Conservation (phyloP, 768 basidiomycete genomes). For the Cantharellus cinnabarinus region DNA sequence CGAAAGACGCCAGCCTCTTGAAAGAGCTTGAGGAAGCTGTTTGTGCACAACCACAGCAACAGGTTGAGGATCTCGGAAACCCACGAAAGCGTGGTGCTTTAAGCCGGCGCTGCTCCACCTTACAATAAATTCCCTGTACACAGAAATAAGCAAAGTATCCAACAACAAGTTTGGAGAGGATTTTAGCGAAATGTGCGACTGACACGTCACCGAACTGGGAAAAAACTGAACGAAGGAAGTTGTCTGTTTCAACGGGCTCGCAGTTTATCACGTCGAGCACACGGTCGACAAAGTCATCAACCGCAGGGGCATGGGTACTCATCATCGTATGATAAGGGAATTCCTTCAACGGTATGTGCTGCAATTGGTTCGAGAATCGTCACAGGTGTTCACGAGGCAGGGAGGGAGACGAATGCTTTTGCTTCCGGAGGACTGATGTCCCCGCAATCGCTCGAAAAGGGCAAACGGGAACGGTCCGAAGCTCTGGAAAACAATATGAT, state of each 20-base stretch:
- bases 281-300: neutral
- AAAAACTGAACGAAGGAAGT: neutral
- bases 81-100: neutral
- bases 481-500: no score
- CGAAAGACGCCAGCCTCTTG: neutral
- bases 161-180: neutral
- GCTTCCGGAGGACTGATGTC: no score
- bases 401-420: no score
- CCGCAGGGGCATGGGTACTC: neutral
- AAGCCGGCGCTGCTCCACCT: neutral
- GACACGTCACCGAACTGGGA: neutral
- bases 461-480: no score
- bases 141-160: neutral
- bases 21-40: neutral
- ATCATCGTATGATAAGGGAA: no score
- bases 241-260: neutral
- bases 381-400: no score
- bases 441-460: no score
- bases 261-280: neutral
- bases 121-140: neutral
- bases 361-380: no score
- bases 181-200: neutral
- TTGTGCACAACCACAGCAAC: neutral
- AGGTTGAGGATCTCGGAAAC: neutral
- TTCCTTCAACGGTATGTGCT: no score